A percentile compares a stretch with the other conserved stretches of the same genome.
phyloP scores from a whole-genome alignment of 345 rosid species.

The Linum lewisii region DNA sequence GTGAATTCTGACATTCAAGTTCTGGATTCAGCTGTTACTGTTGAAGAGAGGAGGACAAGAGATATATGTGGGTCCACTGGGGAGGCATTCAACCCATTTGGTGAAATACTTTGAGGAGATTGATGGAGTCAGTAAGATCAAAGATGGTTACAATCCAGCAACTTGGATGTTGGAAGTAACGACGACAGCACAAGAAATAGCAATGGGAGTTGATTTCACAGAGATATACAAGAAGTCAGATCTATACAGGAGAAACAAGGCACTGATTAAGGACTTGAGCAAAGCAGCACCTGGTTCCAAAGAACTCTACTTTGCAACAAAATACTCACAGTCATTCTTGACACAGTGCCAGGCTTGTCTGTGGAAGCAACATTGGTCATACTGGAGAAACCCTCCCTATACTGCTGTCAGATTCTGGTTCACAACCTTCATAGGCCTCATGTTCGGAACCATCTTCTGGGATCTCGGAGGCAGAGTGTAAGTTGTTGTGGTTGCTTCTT shows the following conservation, averaged over 20 bases:
- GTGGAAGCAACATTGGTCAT: constrained; percentile 1
- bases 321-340: not conserved
- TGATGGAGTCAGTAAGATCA: not conserved
- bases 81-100: not conserved
- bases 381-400: not conserved
- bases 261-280: not conserved
- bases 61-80: constrained; percentile 1
- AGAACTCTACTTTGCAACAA: not conserved
- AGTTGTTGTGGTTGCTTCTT: not conserved
- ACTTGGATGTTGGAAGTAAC: constrained; percentile 5
- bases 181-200: not conserved
- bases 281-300: not conserved
- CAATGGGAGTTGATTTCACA: not conserved
- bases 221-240: not conserved
- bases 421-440: constrained; percentile 1
- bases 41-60: constrained; percentile 3
- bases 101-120: not conserved
- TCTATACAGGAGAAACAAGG: not conserved
- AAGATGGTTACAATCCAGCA: not conserved
- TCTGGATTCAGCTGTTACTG: not conserved
- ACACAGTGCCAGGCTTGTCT: not conserved
- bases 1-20: not conserved
- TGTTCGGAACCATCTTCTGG: not conserved
- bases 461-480: not conserved
- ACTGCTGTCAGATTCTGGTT: not conserved